Conservation (phyloP, 2,329 filamentous ascomycete species). For the Macrophomina tecta region DNA sequence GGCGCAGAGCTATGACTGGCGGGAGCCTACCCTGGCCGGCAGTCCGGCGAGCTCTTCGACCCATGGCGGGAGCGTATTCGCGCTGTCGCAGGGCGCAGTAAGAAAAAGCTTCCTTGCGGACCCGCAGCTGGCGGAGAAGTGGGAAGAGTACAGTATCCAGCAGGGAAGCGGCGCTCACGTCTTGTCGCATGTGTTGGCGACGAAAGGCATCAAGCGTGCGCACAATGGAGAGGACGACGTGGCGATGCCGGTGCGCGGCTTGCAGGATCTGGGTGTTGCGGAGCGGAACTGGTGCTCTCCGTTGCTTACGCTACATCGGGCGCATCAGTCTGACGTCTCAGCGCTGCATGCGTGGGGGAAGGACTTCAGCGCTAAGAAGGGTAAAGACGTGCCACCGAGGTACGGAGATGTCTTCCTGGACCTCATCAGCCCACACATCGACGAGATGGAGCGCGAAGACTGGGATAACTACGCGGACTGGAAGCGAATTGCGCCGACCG, state of each 20-base stretch:
- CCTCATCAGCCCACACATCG: no score
- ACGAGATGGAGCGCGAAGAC: no score
- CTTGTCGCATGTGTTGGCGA: conserved; percentile 45
- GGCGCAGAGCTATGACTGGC: conserved; percentile 41
- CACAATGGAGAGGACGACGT: conserved; percentile 43
- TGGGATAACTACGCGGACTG: no score
- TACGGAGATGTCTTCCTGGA: no score
- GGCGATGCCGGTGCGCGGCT: conserved; percentile 35
- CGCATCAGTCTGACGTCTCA: conserved; percentile 39
- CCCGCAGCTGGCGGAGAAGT: conserved; percentile 36
- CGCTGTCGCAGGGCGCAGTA: conserved; percentile 58
- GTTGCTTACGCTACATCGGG: conserved; percentile 47
- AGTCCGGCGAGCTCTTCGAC: conserved; percentile 49
- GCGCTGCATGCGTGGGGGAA: conserved; percentile 38
- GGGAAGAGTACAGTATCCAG: conserved; percentile 40
- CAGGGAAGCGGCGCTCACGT: conserved; percentile 46
- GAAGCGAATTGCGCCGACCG: no score
- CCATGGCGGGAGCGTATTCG: conserved; percentile 52
- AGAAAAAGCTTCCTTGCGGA: conserved; percentile 39
- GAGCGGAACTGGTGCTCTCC: conserved; percentile 52
- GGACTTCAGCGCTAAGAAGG: conserved; percentile 29
- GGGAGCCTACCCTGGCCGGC: conserved; percentile 48
- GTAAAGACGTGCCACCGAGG: no score
- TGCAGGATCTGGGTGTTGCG: conserved; percentile 41
- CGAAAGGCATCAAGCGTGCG: conserved; percentile 39